phyloP scores from a whole-genome alignment of 1,284 basidiomycete genomes.

The Porodaedalea pini region DNA sequence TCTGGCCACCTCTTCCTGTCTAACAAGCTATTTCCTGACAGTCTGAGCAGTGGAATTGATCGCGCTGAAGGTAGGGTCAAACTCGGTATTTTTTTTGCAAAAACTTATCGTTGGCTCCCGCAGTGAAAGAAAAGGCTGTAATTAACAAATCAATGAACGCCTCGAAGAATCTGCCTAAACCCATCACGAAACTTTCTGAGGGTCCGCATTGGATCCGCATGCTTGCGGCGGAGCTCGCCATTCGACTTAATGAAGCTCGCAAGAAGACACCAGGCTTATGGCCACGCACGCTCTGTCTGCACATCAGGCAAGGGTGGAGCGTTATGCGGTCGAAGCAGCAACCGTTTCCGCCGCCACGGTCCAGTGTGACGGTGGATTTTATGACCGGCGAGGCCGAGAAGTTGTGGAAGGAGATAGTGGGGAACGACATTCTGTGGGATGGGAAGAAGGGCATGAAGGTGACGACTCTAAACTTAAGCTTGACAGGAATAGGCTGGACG shows the following conservation, averaged over 20 bases:
- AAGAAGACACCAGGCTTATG: slow-evolving; percentile 73
- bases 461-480: slow-evolving; percentile 72
- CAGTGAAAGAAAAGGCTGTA: slow-evolving; percentile 83
- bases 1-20: not conserved
- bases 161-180: slow-evolving; percentile 83
- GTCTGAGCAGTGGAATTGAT: slow-evolving; percentile 73
- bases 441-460: slow-evolving; percentile 56
- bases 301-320: slow-evolving; percentile 60
- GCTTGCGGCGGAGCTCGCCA: slow-evolving; percentile 83
- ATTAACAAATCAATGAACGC: slow-evolving; percentile 91
- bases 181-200: slow-evolving; percentile 67
- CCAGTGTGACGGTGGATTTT: slow-evolving; percentile 67
- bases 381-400: slow-evolving; percentile 78
- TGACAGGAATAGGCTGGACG: slow-evolving; percentile 77
- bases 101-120: slow-evolving; percentile 11
- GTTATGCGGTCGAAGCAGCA: slow-evolving; percentile 65
- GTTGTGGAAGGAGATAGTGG: slow-evolving; percentile 84
- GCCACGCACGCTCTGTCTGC: slow-evolving; percentile 88
- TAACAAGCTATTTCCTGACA: not conserved
- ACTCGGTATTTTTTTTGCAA: slow-evolving; percentile 21
- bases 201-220: slow-evolving; percentile 90
- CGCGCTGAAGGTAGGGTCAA: slow-evolving; percentile 70
- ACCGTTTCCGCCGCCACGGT: slow-evolving; percentile 73
- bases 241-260: slow-evolving; percentile 82
- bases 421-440: slow-evolving; percentile 34